A percentile compares a stretch with the other conserved stretches of the same genome.
These are phyloP conservation scores for Boechera divaricarpa DNA, from an alignment of 345 rosid genomes.

Conservation along the genomic window DNA sequence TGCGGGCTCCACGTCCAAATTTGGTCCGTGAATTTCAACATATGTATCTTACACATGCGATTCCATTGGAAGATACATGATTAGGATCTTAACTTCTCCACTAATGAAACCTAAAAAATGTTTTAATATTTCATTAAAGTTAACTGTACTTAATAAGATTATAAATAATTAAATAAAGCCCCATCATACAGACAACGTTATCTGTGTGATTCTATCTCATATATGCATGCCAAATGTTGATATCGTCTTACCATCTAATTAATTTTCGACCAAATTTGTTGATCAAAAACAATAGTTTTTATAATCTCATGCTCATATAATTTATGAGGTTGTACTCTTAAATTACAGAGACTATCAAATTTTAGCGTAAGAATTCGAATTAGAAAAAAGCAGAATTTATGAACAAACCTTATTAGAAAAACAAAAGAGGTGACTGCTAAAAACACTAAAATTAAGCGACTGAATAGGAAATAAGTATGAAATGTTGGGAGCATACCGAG, in stretches of 20 bases:
- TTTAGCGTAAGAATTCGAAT: not conserved
- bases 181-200: not conserved
- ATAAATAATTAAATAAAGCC: not conserved
- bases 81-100: constrained; percentile 9
- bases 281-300: not conserved
- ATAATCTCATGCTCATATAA: not conserved
- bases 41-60: not conserved
- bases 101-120: not conserved
- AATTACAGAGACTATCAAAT: not conserved
- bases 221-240: not conserved
- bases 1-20: not conserved
- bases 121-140: not conserved
- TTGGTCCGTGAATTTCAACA: not conserved
- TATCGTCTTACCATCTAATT: not conserved
- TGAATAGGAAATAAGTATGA: not conserved
- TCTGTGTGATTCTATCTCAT: not conserved
- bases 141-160: not conserved
- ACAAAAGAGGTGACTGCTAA: not conserved
- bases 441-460: not conserved
- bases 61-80: not conserved
- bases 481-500: not conserved
- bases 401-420: not conserved
- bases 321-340: not conserved
- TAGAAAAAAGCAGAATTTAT: not conserved
- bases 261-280: not conserved